A percentile compares a stretch with the other conserved stretches of the same genome.
These are phyloP conservation scores for Stagonosporopsis cucurbitacearum DNA, from an alignment of 2,329 filamentous ascomycete genomes.

Conservation along the genomic window DNA sequence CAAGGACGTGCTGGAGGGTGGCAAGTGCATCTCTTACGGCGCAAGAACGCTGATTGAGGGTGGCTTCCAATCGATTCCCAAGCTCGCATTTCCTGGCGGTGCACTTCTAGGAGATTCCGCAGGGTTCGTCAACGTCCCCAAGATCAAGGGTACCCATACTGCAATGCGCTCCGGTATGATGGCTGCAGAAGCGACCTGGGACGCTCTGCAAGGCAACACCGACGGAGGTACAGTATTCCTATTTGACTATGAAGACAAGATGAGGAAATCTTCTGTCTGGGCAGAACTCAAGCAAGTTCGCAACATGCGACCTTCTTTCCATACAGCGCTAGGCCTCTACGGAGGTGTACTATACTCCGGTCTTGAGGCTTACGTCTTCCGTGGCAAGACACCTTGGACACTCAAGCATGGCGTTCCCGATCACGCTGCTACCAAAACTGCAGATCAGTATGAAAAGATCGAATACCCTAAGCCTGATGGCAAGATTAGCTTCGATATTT, in stretches of 20 bases:
- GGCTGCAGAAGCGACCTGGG: constrained; percentile 87
- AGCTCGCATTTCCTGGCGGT: constrained; percentile 93
- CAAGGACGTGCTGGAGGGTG: constrained; percentile 84
- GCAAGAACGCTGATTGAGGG: constrained; percentile 91
- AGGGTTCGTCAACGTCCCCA: constrained; percentile 95
- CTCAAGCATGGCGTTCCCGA: constrained; percentile 83
- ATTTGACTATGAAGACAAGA: constrained; percentile 89
- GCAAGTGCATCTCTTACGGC: constrained; percentile 96
- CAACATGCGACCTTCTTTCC: constrained; percentile 97
- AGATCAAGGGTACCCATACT: constrained; percentile 98
- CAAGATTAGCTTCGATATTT: constrained; percentile 91
- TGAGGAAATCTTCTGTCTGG: constrained; percentile 89
- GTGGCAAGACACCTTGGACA: constrained; percentile 89
- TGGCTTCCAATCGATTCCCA: constrained; percentile 96
- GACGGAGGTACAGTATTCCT: constrained; percentile 81
- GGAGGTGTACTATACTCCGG: constrained; percentile 93
- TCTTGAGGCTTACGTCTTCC: constrained; percentile 85
- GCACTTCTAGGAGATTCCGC: constrained; percentile 95
- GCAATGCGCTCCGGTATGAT: constrained; percentile 98
- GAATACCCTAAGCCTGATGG: constrained; percentile 97
- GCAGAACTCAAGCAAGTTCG: constrained; percentile 92
- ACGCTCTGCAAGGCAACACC: constrained; percentile 66
- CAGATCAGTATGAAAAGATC: constrained; percentile 83
- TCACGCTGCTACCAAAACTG: constrained; percentile 77
- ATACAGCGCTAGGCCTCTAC: constrained; percentile 82